These are phyloP conservation scores for Cyphellophora europaea DNA, from an alignment of 2,329 filamentous ascomycete species.

Conservation along the genomic window DNA sequence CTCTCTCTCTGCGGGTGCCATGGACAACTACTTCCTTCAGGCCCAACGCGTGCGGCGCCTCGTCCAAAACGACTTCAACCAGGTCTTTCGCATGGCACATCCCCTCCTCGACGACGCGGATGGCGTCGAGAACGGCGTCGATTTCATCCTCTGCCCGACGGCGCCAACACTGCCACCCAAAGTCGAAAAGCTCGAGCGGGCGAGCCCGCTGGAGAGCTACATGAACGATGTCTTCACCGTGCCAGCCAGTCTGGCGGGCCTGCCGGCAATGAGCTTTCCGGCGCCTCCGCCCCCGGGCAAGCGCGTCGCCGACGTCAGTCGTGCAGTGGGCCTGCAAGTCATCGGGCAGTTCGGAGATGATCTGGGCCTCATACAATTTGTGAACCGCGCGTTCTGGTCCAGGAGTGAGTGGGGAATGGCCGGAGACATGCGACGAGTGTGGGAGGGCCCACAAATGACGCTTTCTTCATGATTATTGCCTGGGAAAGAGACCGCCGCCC, in stretches of 20 bases:
- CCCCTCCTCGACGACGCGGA: slow-evolving; percentile 40
- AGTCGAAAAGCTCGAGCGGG: slow-evolving; percentile 44
- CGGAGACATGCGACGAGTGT: not conserved
- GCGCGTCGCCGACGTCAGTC: slow-evolving; percentile 7
- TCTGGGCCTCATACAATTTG: slow-evolving; percentile 14
- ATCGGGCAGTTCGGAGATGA: slow-evolving; percentile 41
- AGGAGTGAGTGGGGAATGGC: not conserved
- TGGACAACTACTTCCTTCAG: slow-evolving; percentile 94
- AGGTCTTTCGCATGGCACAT: slow-evolving; percentile 61
- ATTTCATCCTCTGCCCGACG: slow-evolving; percentile 81
- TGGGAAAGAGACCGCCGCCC: no score
- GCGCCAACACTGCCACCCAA: slow-evolving; percentile 66
- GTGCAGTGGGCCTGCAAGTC: slow-evolving; percentile 33
- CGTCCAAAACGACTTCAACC: slow-evolving; percentile 79
- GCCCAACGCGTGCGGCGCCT: slow-evolving; percentile 79
- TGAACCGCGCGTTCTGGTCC: not conserved
- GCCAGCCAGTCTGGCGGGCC: slow-evolving; percentile 80
- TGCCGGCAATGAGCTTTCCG: slow-evolving; percentile 82
- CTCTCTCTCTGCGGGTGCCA: slow-evolving; percentile 77
- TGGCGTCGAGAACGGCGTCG: slow-evolving; percentile 52
- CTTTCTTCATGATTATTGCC: no score
- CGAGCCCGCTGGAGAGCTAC: slow-evolving; percentile 59
- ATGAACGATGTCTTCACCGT: slow-evolving; percentile 95
- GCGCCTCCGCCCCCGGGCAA: slow-evolving; percentile 27
- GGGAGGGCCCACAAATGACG: no score